Base-by-base conservation (phyloP, 805 yeast species). In the Suhomyces sp. region DNA sequence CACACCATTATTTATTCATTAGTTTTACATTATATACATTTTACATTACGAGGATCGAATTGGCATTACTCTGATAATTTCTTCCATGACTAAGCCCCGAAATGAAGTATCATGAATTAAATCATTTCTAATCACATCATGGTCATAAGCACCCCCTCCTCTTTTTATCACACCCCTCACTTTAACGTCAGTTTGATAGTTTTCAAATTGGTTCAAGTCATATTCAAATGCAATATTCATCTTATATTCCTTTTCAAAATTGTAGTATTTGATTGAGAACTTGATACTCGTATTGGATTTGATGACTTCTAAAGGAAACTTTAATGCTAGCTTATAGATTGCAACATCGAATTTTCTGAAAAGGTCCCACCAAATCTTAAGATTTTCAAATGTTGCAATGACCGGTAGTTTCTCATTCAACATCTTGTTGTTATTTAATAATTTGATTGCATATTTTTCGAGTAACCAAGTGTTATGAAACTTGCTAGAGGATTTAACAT, bases 321-420 rank as follows among this genome's bases (percentile, higher is more conserved):
- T 47, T 19, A 62, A 34, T 2, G 60, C 47, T 2, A 64, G 41
- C 32, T 49, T 53, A 46, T 50, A 56, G 14, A 68, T 45, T 28
- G 63, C 66, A 7, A 31, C 23, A 38, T 66, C 72, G 7, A 58
- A 42, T 15, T 30, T 24, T 25, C 36, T 38, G 8, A 55, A 38
- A 18, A 27, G 33, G 18, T 46, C 48, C 59, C 54, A 58, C 12
- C 38, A 31, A 16, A 27, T 35, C 19, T 42, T 43, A 28, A 56
- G 48, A 4, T 32, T 26, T 9, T 50, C 36, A 22, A 47, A 47
- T 25, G 47, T 46, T n/a, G 51, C 48, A 16, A 57, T 30, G 8
- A 19, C 8, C 25, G 12, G 12, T 5, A 7, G 12, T 6, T 23
- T 11, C 10, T 11, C 10, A 21, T 16, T 14, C 12, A n/a, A 23